Base-by-base conservation (phyloP, 2,329 filamentous ascomycete species). In the Lecanicillium sp. region DNA sequence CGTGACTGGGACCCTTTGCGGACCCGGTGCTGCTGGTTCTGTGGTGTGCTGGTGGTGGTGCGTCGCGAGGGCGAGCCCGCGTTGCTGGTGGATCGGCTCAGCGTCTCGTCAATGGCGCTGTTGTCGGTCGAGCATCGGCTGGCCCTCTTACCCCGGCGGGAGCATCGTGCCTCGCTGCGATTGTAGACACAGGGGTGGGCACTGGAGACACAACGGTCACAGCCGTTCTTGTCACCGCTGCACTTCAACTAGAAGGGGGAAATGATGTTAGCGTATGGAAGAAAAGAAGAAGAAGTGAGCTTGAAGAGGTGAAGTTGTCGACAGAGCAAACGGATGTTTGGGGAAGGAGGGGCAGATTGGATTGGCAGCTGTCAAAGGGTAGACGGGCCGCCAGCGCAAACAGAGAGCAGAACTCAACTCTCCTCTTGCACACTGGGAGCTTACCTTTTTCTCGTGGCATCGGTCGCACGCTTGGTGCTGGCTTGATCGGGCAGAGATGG, bases 381-480 rank as follows among this genome's bases (percentile, higher is more conserved):
- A 15, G 8, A 15, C n/a, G 30, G 30, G 5, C n/a, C 7, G 30
- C 30, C n/a, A 15, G 30, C 4, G 27, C 3, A 19, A 45, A 9
- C 14, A 19, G 26, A 15, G n/a, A 20, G 14, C 9, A 29, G 27
- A 6, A 17, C 2, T n/a, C 12, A 15, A n/a, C 14, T 45, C 33
- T 26, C 20, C 10, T 5, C 8, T 10, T 17, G 5, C 11, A 30
- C 24, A 15, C 3, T 17, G n/a, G 20, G 23, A 38, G 21, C 53
- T 8, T 54, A 67, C 66, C 59, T 68, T 68, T 48, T 68, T 68
- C 54, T 65, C 62, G 39, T 68, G 64, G 43, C 66, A 68, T 23
- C 64, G 57, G 39, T 66, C 61, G 54, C 66, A 68, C 2, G 66
- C 66, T 51, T 67, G 64, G 51, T 68, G 66, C 42, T 60, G 60